Conservation (phyloP, 345 rosid species). For the Gossypium herbaceum region DNA sequence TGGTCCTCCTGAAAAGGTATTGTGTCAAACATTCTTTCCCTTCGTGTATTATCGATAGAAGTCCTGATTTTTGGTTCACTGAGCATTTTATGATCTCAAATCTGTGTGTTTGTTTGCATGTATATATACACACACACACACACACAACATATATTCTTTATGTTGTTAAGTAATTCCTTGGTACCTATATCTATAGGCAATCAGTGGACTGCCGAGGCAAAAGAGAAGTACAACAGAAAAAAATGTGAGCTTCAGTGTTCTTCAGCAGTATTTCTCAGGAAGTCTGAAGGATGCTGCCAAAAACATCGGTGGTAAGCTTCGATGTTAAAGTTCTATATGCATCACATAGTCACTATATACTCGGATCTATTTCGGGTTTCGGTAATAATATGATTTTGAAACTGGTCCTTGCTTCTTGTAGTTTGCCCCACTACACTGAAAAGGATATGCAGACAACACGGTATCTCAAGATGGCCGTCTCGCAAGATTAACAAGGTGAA, state of each 20-base stretch:
- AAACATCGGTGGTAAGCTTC: constrained; percentile 79
- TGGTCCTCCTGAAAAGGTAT: constrained; percentile 47
- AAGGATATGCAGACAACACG: constrained; percentile 94
- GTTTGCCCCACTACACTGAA: constrained; percentile 94
- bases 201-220: constrained; percentile 35
- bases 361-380: neutral
- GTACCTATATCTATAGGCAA: constrained; percentile 31
- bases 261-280: constrained; percentile 86
- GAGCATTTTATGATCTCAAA: constrained; percentile 1
- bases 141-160: neutral
- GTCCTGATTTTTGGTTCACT: neutral
- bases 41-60: neutral
- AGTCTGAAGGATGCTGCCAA: constrained; percentile 96
- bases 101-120: neutral
- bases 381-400: neutral
- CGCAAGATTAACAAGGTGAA: constrained; percentile 92
- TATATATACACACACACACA: too few relatives aligned
- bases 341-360: neutral
- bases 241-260: constrained; percentile 81
- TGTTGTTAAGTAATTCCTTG: neutral
- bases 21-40: constrained; percentile 6
- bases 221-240: constrained; percentile 79
- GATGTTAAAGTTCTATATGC: constrained; percentile 1
- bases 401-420: constrained; percentile 21
- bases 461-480: constrained; percentile 92